A percentile compares a stretch with the other conserved stretches of the same genome.
Conservation (phyloP, 192 early-diverging fungal genomes). For the Mortierella antarctica region DNA sequence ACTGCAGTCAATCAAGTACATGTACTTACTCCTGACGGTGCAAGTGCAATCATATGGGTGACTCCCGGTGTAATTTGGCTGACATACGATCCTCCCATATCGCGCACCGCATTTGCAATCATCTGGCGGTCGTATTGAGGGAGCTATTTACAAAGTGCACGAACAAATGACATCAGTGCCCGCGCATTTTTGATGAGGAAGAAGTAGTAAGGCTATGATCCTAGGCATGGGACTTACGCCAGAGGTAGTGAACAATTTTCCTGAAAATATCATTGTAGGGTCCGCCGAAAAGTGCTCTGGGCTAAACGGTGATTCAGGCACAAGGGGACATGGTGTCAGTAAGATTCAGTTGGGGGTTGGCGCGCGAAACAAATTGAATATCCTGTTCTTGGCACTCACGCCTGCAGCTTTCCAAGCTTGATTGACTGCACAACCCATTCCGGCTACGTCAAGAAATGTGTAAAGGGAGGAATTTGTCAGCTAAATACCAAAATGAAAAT, state of each 20-base stretch:
- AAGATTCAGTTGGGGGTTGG: too few species aligned
- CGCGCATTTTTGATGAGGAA: neutral
- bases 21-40: constrained; percentile 26
- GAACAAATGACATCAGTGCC: neutral
- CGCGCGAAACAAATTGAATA: neutral
- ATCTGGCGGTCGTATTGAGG: constrained; percentile 33
- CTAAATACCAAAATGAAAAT: too few species aligned
- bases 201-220: neutral
- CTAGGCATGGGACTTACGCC: constrained; percentile 2
- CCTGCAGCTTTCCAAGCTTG: neutral
- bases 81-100: constrained; percentile 26
- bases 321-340: too few species aligned
- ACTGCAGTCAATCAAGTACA: neutral
- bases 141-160: constrained; percentile 9
- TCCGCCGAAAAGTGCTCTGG: constrained; percentile 29
- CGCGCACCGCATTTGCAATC: constrained; percentile 18
- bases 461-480: neutral
- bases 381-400: constrained; percentile 10
- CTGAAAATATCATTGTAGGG: constrained; percentile 43
- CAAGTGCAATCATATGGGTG: constrained; percentile 34
- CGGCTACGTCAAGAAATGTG: constrained; percentile 5
- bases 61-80: neutral
- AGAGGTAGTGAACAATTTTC: constrained; percentile 33
- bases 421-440: constrained; percentile 25
- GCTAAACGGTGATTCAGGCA: constrained; percentile 1